phyloP scores from a whole-genome alignment of 208 protist species.

The Crithidia bombi region DNA sequence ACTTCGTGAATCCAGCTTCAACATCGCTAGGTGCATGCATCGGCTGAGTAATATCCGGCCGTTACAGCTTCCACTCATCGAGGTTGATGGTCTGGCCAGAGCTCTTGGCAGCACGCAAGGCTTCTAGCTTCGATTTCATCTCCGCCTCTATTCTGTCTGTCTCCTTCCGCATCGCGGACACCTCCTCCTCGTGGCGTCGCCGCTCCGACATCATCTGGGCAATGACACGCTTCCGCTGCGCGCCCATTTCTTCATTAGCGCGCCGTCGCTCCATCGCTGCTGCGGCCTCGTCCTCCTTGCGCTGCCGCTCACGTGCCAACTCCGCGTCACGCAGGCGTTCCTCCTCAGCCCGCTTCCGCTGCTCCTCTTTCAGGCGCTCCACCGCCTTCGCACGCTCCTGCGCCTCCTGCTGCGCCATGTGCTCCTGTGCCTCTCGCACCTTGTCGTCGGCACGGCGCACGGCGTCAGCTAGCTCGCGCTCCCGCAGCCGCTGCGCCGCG shows the following conservation, averaged over 20 bases:
- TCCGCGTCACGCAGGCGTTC: constrained; percentile 37
- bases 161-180: constrained; percentile 79
- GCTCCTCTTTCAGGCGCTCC: constrained; percentile 51
- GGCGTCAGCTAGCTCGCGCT: constrained; percentile 62
- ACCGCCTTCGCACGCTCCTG: constrained; percentile 40
- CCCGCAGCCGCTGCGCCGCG: constrained; percentile 56
- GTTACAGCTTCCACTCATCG: constrained; percentile 82
- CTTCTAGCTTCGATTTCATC: constrained; percentile 90
- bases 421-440: constrained; percentile 60
- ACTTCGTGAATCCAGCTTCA: no score
- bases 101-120: constrained; percentile 74
- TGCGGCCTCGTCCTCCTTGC: constrained; percentile 44
- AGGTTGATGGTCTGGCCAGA: constrained; percentile 82
- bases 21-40: no score
- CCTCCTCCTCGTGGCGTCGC: constrained; percentile 67
- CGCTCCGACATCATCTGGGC: constrained; percentile 66
- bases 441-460: constrained; percentile 69
- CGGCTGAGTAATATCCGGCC: no score
- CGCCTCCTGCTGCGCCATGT: constrained; percentile 50
- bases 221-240: constrained; percentile 68
- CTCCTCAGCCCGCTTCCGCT: constrained; percentile 45
- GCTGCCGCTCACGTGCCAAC: constrained; percentile 46
- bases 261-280: constrained; percentile 54
- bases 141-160: constrained; percentile 88
- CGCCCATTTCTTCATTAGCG: constrained; percentile 62